Base-by-base conservation (phyloP, 164 flowering plant genomes). In the Stephania japonica region DNA sequence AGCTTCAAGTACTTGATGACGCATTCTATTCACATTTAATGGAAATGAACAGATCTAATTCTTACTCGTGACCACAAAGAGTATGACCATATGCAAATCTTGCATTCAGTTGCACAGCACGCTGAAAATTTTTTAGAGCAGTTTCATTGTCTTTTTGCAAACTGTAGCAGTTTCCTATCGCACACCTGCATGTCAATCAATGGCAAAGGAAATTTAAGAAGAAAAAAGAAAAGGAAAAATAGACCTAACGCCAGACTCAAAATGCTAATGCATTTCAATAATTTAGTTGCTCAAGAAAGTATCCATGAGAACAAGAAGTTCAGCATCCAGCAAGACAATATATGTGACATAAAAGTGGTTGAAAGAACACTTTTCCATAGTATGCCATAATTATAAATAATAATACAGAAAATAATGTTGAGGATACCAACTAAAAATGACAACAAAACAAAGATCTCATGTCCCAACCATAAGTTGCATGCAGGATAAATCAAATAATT, bases 81-180 rank as follows among this genome's bases (percentile, higher is more conserved):
- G 99, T 93, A 79, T 93, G 96, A 0, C 93, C 98, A 84, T 96
- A 96, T 66, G 97, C 85, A 83, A 92, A 93, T 84, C 86, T 91
- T 77, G 97, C 75, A 83, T 89, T 84, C 25, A 96, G 83, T 72
- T 90, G 91, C 72, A 91, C 91, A 44, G 98, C 93, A 73, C 98
- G 91, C 83, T 87, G 97, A 77, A 96, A 96, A 75, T 86, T 93
- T 73, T 93, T 96, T 63, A 96, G 80, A 74, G 98, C 99, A 71
- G 93, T 90, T 86, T 93, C 98, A 80, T 96, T 98, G 81, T 96
- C 99, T 79, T 96, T 96, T 83, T 90, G 98, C 86, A 91, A 86
- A 85, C 98, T 93, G 77, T 88, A 96, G 83, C 99, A 96, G 75
- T 96, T 96, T 42, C 99, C 99, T 86, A 92, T 85, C 12, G 99